These are phyloP conservation scores for Cutaneotrichosporon sp. DNA, from an alignment of 1,284 basidiomycete genomes.

Conservation along the genomic window DNA sequence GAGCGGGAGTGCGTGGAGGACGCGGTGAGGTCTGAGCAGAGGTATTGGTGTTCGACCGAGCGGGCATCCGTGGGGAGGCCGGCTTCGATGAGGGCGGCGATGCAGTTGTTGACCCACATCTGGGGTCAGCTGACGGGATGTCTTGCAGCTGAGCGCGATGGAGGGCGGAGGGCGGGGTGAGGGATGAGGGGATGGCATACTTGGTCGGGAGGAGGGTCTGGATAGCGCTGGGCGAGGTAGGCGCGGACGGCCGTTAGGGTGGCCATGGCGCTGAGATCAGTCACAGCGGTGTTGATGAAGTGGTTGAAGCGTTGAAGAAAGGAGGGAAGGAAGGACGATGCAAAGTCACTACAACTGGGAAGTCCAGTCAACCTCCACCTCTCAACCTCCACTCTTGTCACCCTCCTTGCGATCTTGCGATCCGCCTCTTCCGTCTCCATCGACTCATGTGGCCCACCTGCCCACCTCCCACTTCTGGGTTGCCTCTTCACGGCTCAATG, in stretches of 20 bases:
- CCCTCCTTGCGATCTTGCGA: no score
- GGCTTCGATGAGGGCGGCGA: conserved; percentile 27
- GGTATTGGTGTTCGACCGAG: conserved; percentile 39
- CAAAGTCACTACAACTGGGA: no score
- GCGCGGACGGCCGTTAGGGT: not conserved
- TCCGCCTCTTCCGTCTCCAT: no score
- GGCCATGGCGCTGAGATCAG: not conserved
- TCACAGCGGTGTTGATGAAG: not conserved
- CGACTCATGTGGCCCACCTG: not conserved
- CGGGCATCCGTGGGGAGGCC: conserved; percentile 25
- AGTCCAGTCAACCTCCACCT: conserved; percentile 1
- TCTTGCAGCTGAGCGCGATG: no score
- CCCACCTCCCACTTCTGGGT: not conserved
- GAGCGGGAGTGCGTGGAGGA: conserved; percentile 30
- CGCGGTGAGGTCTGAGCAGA: conserved; percentile 35
- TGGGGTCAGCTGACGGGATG: conserved; percentile 23
- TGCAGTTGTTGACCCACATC: conserved; percentile 40
- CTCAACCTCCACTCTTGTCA: not conserved
- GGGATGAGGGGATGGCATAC: no score
- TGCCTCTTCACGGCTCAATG: not conserved
- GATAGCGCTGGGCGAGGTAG: conserved; percentile 2
- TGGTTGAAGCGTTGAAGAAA: not conserved
- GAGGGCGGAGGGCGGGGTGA: no score
- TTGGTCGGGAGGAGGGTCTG: conserved; percentile 3
- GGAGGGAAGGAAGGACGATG: not conserved